A percentile compares a stretch with the other conserved stretches of the same genome.
These are phyloP conservation scores for Fusarium chaquense DNA, from an alignment of 2,329 filamentous ascomycete genomes.

Conservation along the genomic window DNA sequence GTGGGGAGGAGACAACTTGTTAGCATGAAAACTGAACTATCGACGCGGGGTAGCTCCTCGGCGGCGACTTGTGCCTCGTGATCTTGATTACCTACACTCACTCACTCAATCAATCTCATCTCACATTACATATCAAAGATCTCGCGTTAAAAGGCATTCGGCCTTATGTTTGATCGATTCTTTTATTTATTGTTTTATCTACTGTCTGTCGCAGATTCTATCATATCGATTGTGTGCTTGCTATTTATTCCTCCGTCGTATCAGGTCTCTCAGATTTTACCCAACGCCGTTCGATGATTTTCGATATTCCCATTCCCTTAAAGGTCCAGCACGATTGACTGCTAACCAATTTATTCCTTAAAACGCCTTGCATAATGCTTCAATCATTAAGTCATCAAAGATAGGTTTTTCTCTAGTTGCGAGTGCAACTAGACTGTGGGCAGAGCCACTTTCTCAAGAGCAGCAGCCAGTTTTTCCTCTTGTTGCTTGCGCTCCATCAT, in stretches of 20 bases:
- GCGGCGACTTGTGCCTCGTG: slow-evolving; percentile 39
- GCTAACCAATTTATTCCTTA: slow-evolving; percentile 32
- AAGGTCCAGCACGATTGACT: slow-evolving; percentile 19
- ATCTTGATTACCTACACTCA: slow-evolving; percentile 26
- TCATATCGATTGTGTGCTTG: slow-evolving; percentile 25
- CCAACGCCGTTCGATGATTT: slow-evolving; percentile 43
- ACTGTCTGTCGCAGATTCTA: slow-evolving; percentile 21
- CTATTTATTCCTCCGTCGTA: slow-evolving; percentile 29
- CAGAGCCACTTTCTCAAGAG: slow-evolving; percentile 46
- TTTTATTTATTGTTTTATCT: slow-evolving; percentile 33
- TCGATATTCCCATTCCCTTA: slow-evolving; percentile 24
- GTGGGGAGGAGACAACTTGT: slow-evolving; percentile 16
- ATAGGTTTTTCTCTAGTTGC: slow-evolving; percentile 27
- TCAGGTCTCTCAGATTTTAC: slow-evolving; percentile 25
- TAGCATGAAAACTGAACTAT: slow-evolving; percentile 28
- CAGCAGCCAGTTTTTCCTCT: slow-evolving; percentile 55
- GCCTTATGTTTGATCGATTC: slow-evolving; percentile 12
- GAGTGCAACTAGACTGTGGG: slow-evolving; percentile 47
- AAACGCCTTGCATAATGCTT: slow-evolving; percentile 48
- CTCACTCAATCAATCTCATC: slow-evolving; percentile 31
- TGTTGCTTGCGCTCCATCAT: slow-evolving; percentile 78
- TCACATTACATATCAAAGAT: slow-evolving; percentile 2
- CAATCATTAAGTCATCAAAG: slow-evolving; percentile 49
- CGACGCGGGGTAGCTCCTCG: slow-evolving; percentile 45
- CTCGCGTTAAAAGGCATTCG: background rate